These are phyloP conservation scores for Monilinia fructigena DNA, from an alignment of 2,329 filamentous ascomycete genomes.

Conservation along the genomic window DNA sequence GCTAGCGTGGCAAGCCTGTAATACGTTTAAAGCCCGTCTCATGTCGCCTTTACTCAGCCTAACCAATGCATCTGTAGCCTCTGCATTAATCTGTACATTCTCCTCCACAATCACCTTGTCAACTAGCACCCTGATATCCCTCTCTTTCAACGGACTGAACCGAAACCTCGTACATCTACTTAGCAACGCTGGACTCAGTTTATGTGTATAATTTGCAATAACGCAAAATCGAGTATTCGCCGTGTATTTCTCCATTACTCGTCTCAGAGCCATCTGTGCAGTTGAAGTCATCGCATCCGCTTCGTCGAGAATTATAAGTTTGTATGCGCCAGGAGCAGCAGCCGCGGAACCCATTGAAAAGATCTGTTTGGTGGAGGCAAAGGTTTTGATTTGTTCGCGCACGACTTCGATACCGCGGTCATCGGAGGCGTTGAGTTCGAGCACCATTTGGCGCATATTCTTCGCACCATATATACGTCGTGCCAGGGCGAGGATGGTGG, in stretches of 20 bases:
- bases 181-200: slow-evolving; percentile 86
- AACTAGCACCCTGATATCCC: slow-evolving; percentile 79
- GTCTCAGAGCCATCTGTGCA: slow-evolving; percentile 91
- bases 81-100: slow-evolving; percentile 74
- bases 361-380: slow-evolving; percentile 96
- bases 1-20: slow-evolving; percentile 94
- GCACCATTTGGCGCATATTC: slow-evolving; percentile 97
- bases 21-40: slow-evolving; percentile 88
- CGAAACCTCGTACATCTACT: slow-evolving; percentile 93
- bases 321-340: slow-evolving; percentile 69
- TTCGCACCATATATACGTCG: slow-evolving; percentile 86
- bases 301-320: slow-evolving; percentile 96
- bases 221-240: slow-evolving; percentile 97
- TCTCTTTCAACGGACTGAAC: slow-evolving; percentile 89
- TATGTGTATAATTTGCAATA: slow-evolving; percentile 98
- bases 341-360: slow-evolving; percentile 63
- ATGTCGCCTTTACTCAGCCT: slow-evolving; percentile 92
- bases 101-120: slow-evolving; percentile 90
- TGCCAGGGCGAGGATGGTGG: slow-evolving; percentile 89
- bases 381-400: slow-evolving; percentile 98
- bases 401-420: slow-evolving; percentile 98
- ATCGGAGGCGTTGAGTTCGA: slow-evolving; percentile 96
- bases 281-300: slow-evolving; percentile 99
- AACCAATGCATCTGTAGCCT: slow-evolving; percentile 81
- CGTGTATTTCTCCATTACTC: slow-evolving; percentile 99